A percentile compares a stretch with the other conserved stretches of the same genome.
These are phyloP conservation scores for Malassezia caprae DNA, from an alignment of 1,284 basidiomycete genomes.

Conservation along the genomic window DNA sequence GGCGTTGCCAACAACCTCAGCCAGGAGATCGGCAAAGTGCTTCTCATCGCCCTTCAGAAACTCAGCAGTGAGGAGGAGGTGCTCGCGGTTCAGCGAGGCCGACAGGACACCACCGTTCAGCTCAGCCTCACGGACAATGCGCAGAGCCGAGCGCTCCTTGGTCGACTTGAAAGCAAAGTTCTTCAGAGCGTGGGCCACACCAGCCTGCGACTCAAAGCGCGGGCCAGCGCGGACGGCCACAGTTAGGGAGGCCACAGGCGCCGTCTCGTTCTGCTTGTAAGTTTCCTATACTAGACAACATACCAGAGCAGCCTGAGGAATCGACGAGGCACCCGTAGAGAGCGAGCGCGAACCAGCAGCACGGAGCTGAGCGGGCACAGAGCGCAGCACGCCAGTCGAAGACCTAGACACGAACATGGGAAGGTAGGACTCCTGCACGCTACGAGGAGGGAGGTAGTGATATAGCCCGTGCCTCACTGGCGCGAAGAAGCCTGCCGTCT, in stretches of 20 bases:
- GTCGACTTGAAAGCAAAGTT: constrained; percentile 41
- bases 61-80: constrained; percentile 83
- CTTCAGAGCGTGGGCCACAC: constrained; percentile 17
- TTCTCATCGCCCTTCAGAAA: constrained; percentile 88
- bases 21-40: constrained; percentile 43
- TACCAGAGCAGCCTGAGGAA: constrained; percentile 14
- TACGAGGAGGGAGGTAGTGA: constrained; percentile 1
- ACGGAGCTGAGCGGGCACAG: constrained; percentile 16
- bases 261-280: constrained; percentile 14
- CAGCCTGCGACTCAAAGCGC: constrained; percentile 14
- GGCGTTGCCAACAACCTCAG: constrained; percentile 34
- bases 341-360: constrained; percentile 9
- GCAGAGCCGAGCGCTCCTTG: constrained; percentile 66
- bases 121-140: constrained; percentile 83
- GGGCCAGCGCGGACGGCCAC: constrained; percentile 17
- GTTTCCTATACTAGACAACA: not conserved
- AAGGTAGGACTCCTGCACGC: constrained; percentile 10
- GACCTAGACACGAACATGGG: constrained; percentile 17
- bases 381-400: constrained; percentile 19
- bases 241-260: constrained; percentile 15
- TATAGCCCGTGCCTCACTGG: constrained; percentile 4
- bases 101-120: constrained; percentile 87
- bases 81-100: constrained; percentile 73
- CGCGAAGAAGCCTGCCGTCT: constrained; percentile 14
- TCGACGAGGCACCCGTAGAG: constrained; percentile 13